Conservation (phyloP, 768 basidiomycete species). For the Tephrocybe sp. region DNA sequence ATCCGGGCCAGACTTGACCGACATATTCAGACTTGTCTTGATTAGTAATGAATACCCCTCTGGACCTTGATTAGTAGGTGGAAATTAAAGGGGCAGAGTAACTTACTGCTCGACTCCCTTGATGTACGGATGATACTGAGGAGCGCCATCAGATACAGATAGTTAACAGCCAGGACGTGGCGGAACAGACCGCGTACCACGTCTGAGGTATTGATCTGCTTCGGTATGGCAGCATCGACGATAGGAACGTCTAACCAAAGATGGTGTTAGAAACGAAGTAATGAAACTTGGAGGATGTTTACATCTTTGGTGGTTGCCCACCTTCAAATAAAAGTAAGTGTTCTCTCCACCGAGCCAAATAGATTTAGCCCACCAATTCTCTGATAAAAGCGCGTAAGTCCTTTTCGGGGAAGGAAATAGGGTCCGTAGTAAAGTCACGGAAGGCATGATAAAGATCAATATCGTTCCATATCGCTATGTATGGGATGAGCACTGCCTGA, state of each 20-base stretch:
- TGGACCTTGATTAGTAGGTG: conserved; percentile 20
- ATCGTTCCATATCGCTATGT: conserved; percentile 76
- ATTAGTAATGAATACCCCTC: conserved; percentile 75
- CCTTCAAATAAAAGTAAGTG: too few species aligned
- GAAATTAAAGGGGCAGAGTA: neutral
- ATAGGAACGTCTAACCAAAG: conserved; percentile 62
- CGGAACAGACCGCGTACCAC: conserved; percentile 53
- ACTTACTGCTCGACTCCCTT: conserved; percentile 58
- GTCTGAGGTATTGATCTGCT: conserved; percentile 60
- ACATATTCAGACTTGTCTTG: conserved; percentile 71
- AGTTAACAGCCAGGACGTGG: too few species aligned
- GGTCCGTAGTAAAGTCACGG: conserved; percentile 71
- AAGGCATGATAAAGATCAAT: conserved; percentile 72
- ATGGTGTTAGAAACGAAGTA: conserved; percentile 1
- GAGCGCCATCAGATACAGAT: neutral
- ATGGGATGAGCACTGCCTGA: neutral
- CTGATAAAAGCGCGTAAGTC: conserved; percentile 54
- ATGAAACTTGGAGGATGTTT: conserved; percentile 15
- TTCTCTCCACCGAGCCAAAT: too few species aligned
- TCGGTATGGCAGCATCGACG: conserved; percentile 61
- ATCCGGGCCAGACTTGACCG: conserved; percentile 80
- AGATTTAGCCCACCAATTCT: conserved; percentile 44
- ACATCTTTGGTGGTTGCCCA: conserved; percentile 50
- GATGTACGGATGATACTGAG: conserved; percentile 67
- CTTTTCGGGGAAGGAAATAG: conserved; percentile 57